A percentile compares a stretch with the other conserved stretches of the same genome.
These are phyloP conservation scores for Aspergillus ochraceus DNA, from an alignment of 2,329 filamentous ascomycete species.

Conservation along the genomic window DNA sequence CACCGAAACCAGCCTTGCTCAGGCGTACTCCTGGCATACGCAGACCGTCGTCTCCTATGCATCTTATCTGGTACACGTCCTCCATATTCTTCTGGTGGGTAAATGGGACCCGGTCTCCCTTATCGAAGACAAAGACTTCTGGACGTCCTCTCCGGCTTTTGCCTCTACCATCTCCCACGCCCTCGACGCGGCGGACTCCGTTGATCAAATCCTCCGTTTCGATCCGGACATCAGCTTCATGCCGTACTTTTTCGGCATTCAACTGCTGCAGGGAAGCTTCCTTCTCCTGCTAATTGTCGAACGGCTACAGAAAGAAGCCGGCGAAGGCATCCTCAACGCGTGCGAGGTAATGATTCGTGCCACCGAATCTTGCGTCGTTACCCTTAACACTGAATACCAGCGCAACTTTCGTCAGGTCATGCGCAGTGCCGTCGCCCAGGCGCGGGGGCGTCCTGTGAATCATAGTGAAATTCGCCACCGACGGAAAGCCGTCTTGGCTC, in stretches of 20 bases:
- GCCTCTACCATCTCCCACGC: conserved; percentile 85
- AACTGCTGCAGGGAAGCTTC: conserved; percentile 87
- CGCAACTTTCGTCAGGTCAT: conserved; percentile 94
- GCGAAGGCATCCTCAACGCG: conserved; percentile 80
- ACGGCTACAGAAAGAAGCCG: conserved; percentile 81
- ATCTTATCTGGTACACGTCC: conserved; percentile 87
- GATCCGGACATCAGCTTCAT: conserved; percentile 92
- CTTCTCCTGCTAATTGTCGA: conserved; percentile 84
- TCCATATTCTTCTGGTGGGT: conserved; percentile 87
- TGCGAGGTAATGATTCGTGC: conserved; percentile 91
- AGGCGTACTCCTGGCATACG: conserved; percentile 59
- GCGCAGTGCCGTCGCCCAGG: conserved; percentile 84
- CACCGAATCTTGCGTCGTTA: conserved; percentile 90
- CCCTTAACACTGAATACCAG: conserved; percentile 91
- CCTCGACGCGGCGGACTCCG: conserved; percentile 83
- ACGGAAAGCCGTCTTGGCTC: conserved; percentile 75
- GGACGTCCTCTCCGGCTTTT: conserved; percentile 88
- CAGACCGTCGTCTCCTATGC: conserved; percentile 86
- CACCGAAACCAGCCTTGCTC: conserved; percentile 28
- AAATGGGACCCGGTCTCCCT: conserved; percentile 95
- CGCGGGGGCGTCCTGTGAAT: conserved; percentile 80
- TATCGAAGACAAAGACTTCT: conserved; percentile 90
- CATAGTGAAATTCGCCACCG: conserved; percentile 81
- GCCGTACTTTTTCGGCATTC: conserved; percentile 96
- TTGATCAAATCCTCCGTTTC: conserved; percentile 82